A percentile compares a stretch with the other conserved stretches of the same genome.
Conservation (phyloP, 2,329 filamentous ascomycete genomes). For the Xylaria polymorpha region DNA sequence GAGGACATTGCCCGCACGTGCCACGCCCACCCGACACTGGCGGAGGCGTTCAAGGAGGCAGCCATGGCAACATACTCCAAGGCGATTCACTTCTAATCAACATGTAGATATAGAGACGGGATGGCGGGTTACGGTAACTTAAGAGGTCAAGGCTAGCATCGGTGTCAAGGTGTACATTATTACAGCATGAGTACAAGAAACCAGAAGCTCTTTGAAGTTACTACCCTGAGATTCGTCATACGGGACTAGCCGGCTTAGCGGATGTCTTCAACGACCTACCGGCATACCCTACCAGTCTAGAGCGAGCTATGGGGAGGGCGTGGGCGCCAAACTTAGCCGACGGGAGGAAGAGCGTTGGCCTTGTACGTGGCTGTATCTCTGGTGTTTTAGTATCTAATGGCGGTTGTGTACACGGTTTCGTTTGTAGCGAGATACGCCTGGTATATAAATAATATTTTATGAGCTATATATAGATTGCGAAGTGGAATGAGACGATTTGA, state of each 20-base stretch:
- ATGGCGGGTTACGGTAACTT: constrained; percentile 33
- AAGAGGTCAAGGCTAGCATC: constrained; percentile 44
- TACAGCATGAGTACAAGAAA: constrained; percentile 47
- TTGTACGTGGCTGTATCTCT: background rate
- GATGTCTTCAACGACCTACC: background rate
- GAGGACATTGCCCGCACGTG: constrained; percentile 96
- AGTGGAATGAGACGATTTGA: background rate
- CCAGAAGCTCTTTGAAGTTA: constrained; percentile 29
- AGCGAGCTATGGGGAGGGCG: background rate
- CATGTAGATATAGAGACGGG: constrained; percentile 46
- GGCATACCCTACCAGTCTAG: constrained; percentile 2
- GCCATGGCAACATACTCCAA: constrained; percentile 97
- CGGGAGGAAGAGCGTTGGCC: background rate
- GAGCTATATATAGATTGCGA: constrained; percentile 16
- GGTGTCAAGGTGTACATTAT: constrained; percentile 53
- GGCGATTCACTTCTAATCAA: constrained; percentile 87
- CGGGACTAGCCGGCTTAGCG: constrained; percentile 1
- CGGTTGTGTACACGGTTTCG: background rate
- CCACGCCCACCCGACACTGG: constrained; percentile 94
- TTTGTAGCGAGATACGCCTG: constrained; percentile 1
- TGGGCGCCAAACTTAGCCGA: background rate
- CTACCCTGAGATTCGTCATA: background rate
- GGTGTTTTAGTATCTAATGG: constrained; percentile 2
- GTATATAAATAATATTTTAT: constrained; percentile 19
- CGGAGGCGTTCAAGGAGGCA: constrained; percentile 99